Evolutionary conservation across 2,329 filamentous ascomycete species (phyloP), one percentile per base, ranked within the genome.

Genomic region (Paraphaeosphaeria minitans): DNA sequence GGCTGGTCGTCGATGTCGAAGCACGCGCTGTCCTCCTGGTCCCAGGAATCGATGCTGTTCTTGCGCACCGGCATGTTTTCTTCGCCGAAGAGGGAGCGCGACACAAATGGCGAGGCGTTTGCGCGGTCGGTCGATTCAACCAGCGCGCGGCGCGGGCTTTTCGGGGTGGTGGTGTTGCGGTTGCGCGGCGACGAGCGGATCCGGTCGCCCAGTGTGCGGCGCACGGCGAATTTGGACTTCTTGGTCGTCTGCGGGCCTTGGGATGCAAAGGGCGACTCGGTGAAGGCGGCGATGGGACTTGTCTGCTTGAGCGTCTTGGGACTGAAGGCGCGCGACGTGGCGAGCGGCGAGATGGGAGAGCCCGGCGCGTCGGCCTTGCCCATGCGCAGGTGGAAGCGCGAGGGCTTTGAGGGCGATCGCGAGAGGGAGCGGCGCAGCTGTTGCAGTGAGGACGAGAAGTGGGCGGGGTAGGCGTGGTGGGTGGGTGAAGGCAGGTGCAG

Each of bases 401-500:
- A 84, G 45, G 81, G 82, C 76, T 95, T 96, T 33, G 94, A 97
- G 12, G 94, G 94, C n/a, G 94, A 97, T 69, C 93, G 87, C 57
- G 93, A 97, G 63, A 97, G 83, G 27, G 94, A 97, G 67, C 92
- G 90, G 65, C 93, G 86, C 58, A 97, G 83, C 70, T 92, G 91
- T 72, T 92, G 87, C 63, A 97, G 90, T 59, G 91, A 53, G 7
- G 51, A 89, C 52, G 91, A 88, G 61, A 90, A 89, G 60, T 74
- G 68, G 63, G 64, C 92, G 87, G 80, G 89, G 75, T 92, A 91
- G 61, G 87, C 87, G 70, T 91, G 88, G 61, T 76, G 73, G 13
- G 91, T 94, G 58, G 94, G 93, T 62, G 93, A 97, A 64, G 92
- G 89, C 69, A 97, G 83, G 72, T 95, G 92, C 69, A 96, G 83